phyloP scores from a whole-genome alignment of 495 filamentous ascomycete species.

The Penicillium dipodomyicola region DNA sequence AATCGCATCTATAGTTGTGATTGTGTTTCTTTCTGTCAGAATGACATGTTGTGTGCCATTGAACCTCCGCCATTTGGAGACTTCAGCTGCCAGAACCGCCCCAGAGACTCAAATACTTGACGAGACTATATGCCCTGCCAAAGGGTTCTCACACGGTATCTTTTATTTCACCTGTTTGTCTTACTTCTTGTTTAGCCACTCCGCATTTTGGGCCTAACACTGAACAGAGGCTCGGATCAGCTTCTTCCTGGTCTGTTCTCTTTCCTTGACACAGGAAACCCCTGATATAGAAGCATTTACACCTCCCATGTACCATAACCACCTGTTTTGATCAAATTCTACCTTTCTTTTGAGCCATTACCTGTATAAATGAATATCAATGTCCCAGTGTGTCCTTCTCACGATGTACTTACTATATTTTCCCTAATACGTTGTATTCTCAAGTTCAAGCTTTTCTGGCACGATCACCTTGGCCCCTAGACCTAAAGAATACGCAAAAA shows the following conservation, averaged over 20 bases:
- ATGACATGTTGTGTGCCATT: neutral
- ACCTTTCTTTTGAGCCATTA: neutral
- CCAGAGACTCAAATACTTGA: neutral
- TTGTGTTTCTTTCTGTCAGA: neutral
- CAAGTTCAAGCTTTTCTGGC: neutral
- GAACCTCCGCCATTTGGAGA: neutral
- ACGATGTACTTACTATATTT: neutral
- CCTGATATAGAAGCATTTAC: slow-evolving; percentile 21
- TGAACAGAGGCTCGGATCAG: neutral
- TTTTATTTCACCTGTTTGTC: neutral
- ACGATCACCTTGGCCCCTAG: neutral
- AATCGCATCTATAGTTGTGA: neutral
- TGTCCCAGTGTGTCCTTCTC: neutral
- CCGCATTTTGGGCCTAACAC: neutral
- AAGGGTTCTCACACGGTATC: neutral
- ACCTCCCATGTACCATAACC: slow-evolving; percentile 27
- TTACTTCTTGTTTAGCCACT: neutral
- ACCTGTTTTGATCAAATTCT: slow-evolving; percentile 10
- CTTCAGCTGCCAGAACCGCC: neutral
- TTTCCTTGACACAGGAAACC: neutral
- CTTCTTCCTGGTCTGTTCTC: neutral
- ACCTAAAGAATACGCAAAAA: neutral
- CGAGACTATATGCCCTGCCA: neutral
- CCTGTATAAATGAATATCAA: slow-evolving; percentile 10
- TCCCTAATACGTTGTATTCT: neutral